These are phyloP conservation scores for Drechmeria coniospora DNA, from an alignment of 2,329 filamentous ascomycete genomes.

Conservation along the genomic window DNA sequence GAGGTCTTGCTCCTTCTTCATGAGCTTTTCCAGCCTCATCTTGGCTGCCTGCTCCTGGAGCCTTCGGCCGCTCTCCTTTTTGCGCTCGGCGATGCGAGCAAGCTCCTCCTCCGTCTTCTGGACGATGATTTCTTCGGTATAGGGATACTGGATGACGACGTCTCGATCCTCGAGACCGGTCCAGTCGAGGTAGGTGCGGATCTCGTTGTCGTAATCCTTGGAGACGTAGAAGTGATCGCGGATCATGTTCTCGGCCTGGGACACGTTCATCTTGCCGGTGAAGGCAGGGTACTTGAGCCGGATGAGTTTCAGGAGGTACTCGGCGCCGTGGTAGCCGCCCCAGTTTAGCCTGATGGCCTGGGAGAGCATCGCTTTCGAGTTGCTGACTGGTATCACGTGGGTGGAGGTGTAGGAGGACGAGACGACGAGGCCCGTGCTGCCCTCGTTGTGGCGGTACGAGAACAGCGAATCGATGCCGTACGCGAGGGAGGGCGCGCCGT, in stretches of 20 bases:
- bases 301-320: conserved; percentile 82
- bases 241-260: conserved; percentile 78
- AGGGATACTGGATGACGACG: conserved; percentile 82
- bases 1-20: conserved; percentile 88
- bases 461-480: conserved; percentile 96
- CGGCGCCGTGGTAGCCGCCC: conserved; percentile 80
- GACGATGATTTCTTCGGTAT: conserved; percentile 73
- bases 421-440: conserved; percentile 72
- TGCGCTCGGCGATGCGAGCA: conserved; percentile 75
- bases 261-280: conserved; percentile 68
- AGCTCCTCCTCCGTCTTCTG: conserved; percentile 94
- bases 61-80: conserved; percentile 83
- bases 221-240: conserved; percentile 83
- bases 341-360: conserved; percentile 87
- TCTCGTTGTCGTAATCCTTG: conserved; percentile 64
- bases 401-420: conserved; percentile 90
- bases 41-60: conserved; percentile 93
- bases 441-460: conserved; percentile 84
- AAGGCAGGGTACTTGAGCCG: conserved; percentile 85
- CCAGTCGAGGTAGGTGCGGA: conserved; percentile 72
- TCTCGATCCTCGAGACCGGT: conserved; percentile 81
- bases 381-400: conserved; percentile 84
- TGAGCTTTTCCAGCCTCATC: conserved; percentile 87
- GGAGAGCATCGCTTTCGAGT: conserved; percentile 67
- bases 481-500: conserved; percentile 73